Evolutionary conservation across 2,329 filamentous ascomycete genomes (phyloP), one percentile per base, ranked within the genome.

Genomic region (Aspergillus phoenicis): DNA sequence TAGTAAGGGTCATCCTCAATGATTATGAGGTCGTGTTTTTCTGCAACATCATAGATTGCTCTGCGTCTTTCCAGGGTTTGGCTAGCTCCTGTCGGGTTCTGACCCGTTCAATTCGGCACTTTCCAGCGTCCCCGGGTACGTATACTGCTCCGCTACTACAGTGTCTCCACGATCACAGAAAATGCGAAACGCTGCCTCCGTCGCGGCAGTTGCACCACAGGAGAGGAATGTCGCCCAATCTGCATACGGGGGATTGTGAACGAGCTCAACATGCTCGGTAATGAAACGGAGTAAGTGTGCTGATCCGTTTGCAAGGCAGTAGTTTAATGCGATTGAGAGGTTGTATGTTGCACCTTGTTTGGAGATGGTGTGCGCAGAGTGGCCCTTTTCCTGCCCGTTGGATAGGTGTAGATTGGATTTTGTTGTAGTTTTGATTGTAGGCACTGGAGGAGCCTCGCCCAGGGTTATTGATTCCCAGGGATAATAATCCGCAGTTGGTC

Each of bases 1-100:
- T 96, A 97, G 80, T 97, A 97, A 1, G 93, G 93, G 73, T 97
- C 93, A 73, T 97, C 93, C 79, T 97, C 93, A 68, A 97, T 81
- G 72, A 97, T 93, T 78, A 86, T 90, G 41, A 97, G 71, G 72
- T 97, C 91, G 75, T 97, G 91, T 78, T 91, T 92, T 73, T 89
- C 89, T 30, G 89, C 90, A 10, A 96, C 84, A 30, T 81, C 82
- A 77, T 97, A 97, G 52, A 97, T 83, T 17, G 87, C 89, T 65
- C 83, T 82, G 55, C 93, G 83, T 59, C 93, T 83, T 72, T 87
- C 81, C 4, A 78, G 74, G 43, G 87, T 83, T 74, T 94, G 91
- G 4, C 93, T 97, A 8, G 91, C 88, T 5, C 93, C 93, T 0
- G 93, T 97, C 0, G 93, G 93, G 74, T 97, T 97, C 78, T 96